These are phyloP conservation scores for Macrocystidia cucumis DNA, from an alignment of 1,284 basidiomycete genomes.

Conservation along the genomic window DNA sequence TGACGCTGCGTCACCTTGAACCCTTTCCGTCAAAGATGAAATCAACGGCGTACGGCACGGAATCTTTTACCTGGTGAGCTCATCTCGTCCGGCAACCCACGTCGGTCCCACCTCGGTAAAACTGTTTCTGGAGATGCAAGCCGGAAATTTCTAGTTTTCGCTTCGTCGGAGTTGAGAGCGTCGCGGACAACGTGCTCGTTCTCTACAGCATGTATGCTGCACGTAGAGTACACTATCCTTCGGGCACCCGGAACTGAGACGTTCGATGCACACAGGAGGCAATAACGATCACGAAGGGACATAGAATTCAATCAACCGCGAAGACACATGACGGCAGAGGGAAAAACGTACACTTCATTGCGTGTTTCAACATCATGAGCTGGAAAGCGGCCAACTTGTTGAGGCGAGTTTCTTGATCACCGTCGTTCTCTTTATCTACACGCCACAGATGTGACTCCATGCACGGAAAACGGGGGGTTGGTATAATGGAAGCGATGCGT, in stretches of 20 bases:
- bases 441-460: constrained; percentile 3
- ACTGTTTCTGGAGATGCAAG: constrained; percentile 63
- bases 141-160: constrained; percentile 46
- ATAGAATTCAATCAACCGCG: too few relatives aligned
- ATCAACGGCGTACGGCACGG: too few relatives aligned
- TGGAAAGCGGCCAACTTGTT: constrained; percentile 84
- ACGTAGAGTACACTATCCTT: constrained; percentile 94
- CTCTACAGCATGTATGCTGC: constrained; percentile 86
- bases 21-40: constrained; percentile 1
- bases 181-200: constrained; percentile 74
- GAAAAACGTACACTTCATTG: constrained; percentile 75
- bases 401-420: constrained; percentile 57
- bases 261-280: background rate
- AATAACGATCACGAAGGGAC: too few relatives aligned
- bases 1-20: constrained; percentile 51
- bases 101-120: constrained; percentile 72
- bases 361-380: constrained; percentile 89
- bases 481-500: too few relatives aligned
- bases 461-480: too few relatives aligned
- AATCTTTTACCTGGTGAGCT: constrained; percentile 30
- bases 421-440: constrained; percentile 41
- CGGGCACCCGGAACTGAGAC: constrained; percentile 51
- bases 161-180: constrained; percentile 67
- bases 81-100: constrained; percentile 66
- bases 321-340: too few relatives aligned